Evolutionary conservation across 83 land plant genomes (phyloP), one percentile per base, ranked within the genome.

Genomic region (Picea abies): DNA sequence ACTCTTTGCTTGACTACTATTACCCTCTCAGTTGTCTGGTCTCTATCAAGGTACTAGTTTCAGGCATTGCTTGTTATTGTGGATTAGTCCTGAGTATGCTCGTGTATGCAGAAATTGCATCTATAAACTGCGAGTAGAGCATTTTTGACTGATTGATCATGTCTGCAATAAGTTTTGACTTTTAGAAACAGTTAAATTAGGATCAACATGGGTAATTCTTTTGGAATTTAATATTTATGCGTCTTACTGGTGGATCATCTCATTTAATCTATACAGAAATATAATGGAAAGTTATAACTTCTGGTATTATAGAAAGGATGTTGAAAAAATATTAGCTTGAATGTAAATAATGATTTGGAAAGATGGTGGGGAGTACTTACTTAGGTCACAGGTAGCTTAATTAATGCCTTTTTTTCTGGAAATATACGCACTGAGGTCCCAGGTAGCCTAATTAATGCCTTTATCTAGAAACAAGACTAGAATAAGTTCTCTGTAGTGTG

Each of bases 11-110:
- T 58, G 92, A 90, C 61, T 89, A 88, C 32, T 89, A 93, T 82
- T 84, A 87, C 67, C 67, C 90, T 29, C 60, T 90, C 63, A 90
- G 90, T 60, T 80, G 95, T 62, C 78, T 93, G 81, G 80, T 81
- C 22, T 81, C 84, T 77, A 83, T 93, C 56, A 90, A 93, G 92
- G 95, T 90, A 82, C 82, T 83, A 39, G 16, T 52, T 86, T 75
- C 61, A 69, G 29, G 14, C 1, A 60, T 78, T 16, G 17, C 20
- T 26, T 79, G 41, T 79, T 19, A 17, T 4, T 78, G 37, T 25
- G 37, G 63, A 56, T 52, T 56, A 60, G 19, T 25, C 29, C 12
- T 23, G 2, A 19, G 1, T 17, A 17, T 49, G 61, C 25, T 52
- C 0, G 22, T 11, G 3, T 15, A 60, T 56, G 22, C 22, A 47